Base-by-base conservation (phyloP, 805 yeast genomes). In the Metschnikowia anglica region DNA sequence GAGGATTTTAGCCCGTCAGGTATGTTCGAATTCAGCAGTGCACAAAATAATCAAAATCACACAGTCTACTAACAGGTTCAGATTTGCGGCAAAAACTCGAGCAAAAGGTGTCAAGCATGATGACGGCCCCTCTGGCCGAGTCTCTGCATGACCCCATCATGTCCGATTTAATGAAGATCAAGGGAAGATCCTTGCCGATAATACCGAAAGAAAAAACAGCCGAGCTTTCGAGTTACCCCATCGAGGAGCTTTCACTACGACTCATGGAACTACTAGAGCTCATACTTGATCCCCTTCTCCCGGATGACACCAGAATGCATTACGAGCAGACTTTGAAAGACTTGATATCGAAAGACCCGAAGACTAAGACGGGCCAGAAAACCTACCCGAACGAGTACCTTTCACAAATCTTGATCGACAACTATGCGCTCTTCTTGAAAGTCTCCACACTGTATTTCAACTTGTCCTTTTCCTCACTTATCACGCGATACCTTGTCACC, bases 401-500 rank as follows among this genome's bases (percentile, higher is more conserved):
- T 26, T 67, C 73, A 4, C 58, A 59, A 39, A 57, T 70, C 11
- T 49, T 70, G 20, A 49, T 70, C n/a, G 76, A 70, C 37, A 70
- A 69, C 49, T 70, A 63, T 44, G 54, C 50, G 27, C 53, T 49
- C 11, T 47, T 69, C 12, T 51, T 62, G 36, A 52, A 54, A 47
- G 59, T 68, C 26, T 54, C 65, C 7, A 56, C 65, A 3, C 59
- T 61, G 40, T 70, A 70, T 49, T 61, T 61, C 53, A 68, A 70
- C 52, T 47, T 70, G 37, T 54, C 70, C 2, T 52, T 71, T n/a
- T 54, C 70, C 8, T 61, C 71, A 10, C 68, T 61, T 25, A 50
- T 69, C n/a, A 70, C 72, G n/a, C 60, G 60, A 41, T 71, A 53
- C 44, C 46, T 66, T 42, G 76, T 71, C 16, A 65, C 63, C 34